Base-by-base conservation (phyloP, 208 protist species). In the Leptomonas pyrrhocoris region DNA sequence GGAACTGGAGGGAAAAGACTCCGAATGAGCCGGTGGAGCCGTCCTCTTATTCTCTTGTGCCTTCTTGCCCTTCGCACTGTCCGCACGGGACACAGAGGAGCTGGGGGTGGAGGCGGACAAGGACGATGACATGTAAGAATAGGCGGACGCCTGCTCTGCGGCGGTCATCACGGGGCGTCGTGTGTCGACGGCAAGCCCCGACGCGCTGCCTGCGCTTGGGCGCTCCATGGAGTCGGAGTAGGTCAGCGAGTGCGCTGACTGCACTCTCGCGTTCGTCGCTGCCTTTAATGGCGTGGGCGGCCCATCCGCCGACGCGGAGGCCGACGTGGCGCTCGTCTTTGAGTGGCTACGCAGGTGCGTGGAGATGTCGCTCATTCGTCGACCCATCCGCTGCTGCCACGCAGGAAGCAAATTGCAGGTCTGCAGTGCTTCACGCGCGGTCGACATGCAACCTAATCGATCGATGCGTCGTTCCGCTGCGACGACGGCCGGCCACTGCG, bases 311-410 rank as follows among this genome's bases (percentile, higher is more conserved):
- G 38, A 46, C 12, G 34, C 21, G 0, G 68, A 48, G n/a, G 38
- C n/a, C 2, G 58, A 15, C 2, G 51, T 21, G 18, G 18, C 19
- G 40, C 51, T 59, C 4, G 28, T 13, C 34, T 48, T 59, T 11
- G 63, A 57, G 11, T 23, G 51, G 36, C 21, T 50, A 25, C 28
- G 2, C 1, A 27, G 12, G 11, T 38, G 31, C 0, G 12, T 53
- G 18, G 64, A 48, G 12, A 71, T 40, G 40, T 63, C 71, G 23
- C 48, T 49, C 0, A 42, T 42, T 8, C 48, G 42, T 27, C 36
- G 30, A 38, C 71, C 60, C 71, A 77, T 65, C 18, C 64, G 63
- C 25, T n/a, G 71, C 49, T 77, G 63, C 71, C 71, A 77, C 19
- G 50, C 71, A 7, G 71, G 57, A 1, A 77, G 63, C 40, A 77